A percentile compares a stretch with the other conserved stretches of the same genome.
phyloP scores from a whole-genome alignment of 176 grass and related monocot genomes.

The Rhynchospora pubera region DNA sequence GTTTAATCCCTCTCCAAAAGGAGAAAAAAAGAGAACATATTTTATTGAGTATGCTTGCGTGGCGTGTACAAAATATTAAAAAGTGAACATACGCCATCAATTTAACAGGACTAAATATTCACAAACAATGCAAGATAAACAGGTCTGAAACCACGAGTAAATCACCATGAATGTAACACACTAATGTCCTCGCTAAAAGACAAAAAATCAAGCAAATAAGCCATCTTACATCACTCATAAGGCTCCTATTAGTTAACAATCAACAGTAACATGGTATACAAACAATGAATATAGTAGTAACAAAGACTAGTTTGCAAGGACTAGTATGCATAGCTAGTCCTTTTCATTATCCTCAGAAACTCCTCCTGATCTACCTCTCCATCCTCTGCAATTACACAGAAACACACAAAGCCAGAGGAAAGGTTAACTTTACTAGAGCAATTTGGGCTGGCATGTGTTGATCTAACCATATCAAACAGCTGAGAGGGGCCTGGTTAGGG shows the following conservation, averaged over 20 bases:
- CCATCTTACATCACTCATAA: neutral
- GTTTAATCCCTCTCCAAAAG: too few relatives aligned
- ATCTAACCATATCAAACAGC: neutral
- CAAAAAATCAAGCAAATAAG: neutral
- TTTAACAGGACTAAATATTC: neutral
- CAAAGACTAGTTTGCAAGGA: too few relatives aligned
- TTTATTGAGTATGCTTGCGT: too few relatives aligned
- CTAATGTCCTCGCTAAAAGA: neutral
- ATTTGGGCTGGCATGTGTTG: neutral
- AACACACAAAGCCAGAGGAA: neutral
- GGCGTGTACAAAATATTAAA: neutral
- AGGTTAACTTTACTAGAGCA: neutral
- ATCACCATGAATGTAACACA: neutral
- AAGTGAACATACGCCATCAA: neutral
- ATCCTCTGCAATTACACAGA: conserved; percentile 42
- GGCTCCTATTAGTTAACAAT: neutral
- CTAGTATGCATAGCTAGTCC: conserved; percentile 62
- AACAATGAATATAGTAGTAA: neutral
- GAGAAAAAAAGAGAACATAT: too few relatives aligned
- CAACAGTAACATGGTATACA: conserved; percentile 6
- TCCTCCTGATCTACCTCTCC: conserved; percentile 75
- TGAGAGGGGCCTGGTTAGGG: too few relatives aligned
- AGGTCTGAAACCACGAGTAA: neutral
- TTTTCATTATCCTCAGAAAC: conserved; percentile 73
- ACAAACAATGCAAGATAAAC: neutral